Base-by-base conservation (phyloP, 1,284 basidiomycete genomes). In the Anthracocystis setariae region DNA sequence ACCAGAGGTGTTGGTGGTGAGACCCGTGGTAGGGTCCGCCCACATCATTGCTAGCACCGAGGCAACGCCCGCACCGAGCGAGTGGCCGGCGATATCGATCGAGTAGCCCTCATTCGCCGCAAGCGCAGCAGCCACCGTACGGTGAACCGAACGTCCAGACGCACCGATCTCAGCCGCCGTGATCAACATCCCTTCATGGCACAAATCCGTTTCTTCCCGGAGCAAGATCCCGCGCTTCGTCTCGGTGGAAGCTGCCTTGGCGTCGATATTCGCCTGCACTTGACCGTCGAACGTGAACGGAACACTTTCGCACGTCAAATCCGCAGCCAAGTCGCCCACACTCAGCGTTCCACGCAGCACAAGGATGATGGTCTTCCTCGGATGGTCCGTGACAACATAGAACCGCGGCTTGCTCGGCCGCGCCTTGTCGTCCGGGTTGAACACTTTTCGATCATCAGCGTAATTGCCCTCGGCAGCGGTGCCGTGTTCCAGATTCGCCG, bases 11-110 rank as follows among this genome's bases (percentile, higher is more conserved):
- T 33, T 3, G 0, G 57, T 72, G 15, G 76, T 78, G 3, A 76
- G 50, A 5, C 71, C 62, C 1, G 76, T 76, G 4, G 56, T 62
- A 0, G 76, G 76, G 25, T 92, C 90, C 2, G 91, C 90, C 92
- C 92, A 93, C 87, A 91, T 90, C 82, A 93, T 83, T 35, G 89
- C 90, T n/a, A 92, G 84, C 12, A 92, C 84, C 1, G 88, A 86
- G 10, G 90, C 90, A 0, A 94, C 91, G 0, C 92, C 93, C 5
- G 92, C 92, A 9, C 93, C 93, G 3, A 95, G 86, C 79, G 91
- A 92, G 81, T 95, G 93, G 1, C 93, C 93, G 0, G 82, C 78
- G 17, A 86, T 57, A 10, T 85, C 81, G 38, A 86, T 78, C 20
- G 77, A 89, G 77, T 91, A 93, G 39, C 87, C 88, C 5, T 87